Evolutionary conservation across 2,329 filamentous ascomycete species (phyloP), one percentile per base, ranked within the genome.

Genomic region (Alternaria ventricosa): DNA sequence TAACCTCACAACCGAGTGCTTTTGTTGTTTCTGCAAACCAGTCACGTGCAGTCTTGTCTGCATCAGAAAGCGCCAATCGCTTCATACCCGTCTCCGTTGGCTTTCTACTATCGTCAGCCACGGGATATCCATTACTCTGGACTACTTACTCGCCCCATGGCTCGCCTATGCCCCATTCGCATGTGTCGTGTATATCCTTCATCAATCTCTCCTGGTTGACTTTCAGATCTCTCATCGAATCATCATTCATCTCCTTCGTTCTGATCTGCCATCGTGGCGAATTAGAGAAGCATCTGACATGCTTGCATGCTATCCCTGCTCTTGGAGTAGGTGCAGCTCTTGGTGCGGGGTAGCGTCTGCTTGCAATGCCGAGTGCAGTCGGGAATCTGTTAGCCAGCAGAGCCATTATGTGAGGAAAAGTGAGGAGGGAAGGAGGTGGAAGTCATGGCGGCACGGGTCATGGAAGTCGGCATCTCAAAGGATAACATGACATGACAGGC

Each of bases 21-120:
- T 87, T 80, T 1, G 87, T 88, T 0, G 88, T 89, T 18, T 88
- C 77, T 0, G 89, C 85, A 67, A 96, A 94, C 92, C 92, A 96
- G 76, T 92, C 88, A 43, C 92, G 87, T 12, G 87, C 91, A 71
- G 87, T 79, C 73, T 90, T 92, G 75, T 95, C 92, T 2, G 88
- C 83, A 70, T 94, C 88, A 3, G 89, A 89, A 20, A 95, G 84
- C 4, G 91, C 83, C 1, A 95, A 86, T 2, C 92, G 89, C 25
- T 88, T 87, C 92, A 95, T 95, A 61, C 92, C 92, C 1, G 89
- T 92, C 62, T 94, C 88, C 12, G 87, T 91, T 22, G 81, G 74
- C 22, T 73, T 81, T 45, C 86, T 87, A 61, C 22, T 49, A 25
- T 25, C 41, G 13, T 73, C 49, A 68, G 55, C 28, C 33, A 27